Evolutionary conservation across 768 basidiomycete genomes (phyloP), one percentile per base, ranked within the genome.

Genomic region (Botryobasidium botryosum): DNA sequence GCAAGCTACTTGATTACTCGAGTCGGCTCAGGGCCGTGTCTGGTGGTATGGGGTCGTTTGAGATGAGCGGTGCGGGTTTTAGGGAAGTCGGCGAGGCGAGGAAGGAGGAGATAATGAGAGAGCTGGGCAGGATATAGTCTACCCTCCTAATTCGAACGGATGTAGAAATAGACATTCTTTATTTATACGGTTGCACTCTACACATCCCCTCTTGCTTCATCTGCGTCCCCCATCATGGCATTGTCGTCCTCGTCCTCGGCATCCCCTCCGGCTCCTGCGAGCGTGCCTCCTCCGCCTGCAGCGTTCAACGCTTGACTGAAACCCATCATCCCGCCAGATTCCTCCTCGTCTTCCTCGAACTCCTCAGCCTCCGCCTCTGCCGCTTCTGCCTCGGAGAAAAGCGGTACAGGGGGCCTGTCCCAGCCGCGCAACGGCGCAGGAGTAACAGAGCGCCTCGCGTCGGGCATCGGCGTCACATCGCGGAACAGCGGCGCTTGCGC

Each of bases 11-110:
- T 17, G 79, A 87, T 58, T 90, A 82, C 53, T 77, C 81, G 6
- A 77, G 67, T 37, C 69, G 83, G 13, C 59, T 90, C 41, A 77
- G 86, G 15, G 79, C 86, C 1, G 59, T 88, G 29, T 79, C 82
- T 1, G 86, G 81, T 38, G 86, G 86, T 3, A 75, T 84, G 56
- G 86, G 84, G 10, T 56, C 66, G 15, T 87, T 88, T 53, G 83
- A 88, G 55, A 80, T 82, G 76, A 62, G 63, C 25, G 71, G 70
- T 39, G 79, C 75, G n/a, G 85, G 84, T 13, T 90, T 87, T 62
- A 71, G 67, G 54, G 60, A 66, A 47, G 84, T 87, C 2, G 67
- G 70, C 18, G 67, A 73, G 40, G 52, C 64, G 26, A 69, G 84
- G 47, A 75, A 68, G 57, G 40, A 70, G 42, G 83, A 85, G 53